These are phyloP conservation scores for Candida endomychidarum DNA, from an alignment of 805 yeast species.

Conservation along the genomic window DNA sequence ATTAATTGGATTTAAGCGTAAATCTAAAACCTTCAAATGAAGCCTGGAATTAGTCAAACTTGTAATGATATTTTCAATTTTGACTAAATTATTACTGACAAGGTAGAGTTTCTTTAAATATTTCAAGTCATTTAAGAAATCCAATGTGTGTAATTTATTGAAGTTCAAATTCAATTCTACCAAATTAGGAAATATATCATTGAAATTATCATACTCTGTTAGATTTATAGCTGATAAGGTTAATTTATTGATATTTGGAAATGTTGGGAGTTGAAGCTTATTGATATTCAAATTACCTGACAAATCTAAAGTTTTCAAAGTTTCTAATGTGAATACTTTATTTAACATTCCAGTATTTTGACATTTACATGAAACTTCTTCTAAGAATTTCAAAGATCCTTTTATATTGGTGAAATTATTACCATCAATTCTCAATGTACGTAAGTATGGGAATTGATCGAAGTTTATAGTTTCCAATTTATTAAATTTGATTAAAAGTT, in stretches of 20 bases:
- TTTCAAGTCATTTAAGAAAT: constrained; percentile 30
- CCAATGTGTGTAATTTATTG: constrained; percentile 40
- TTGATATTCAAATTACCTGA: constrained; percentile 35
- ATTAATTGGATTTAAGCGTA: constrained; percentile 51
- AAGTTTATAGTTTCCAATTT: constrained; percentile 32
- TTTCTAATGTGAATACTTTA: constrained; percentile 20
- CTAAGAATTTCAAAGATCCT: constrained; percentile 32
- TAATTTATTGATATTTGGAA: constrained; percentile 38
- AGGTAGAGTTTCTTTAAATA: constrained; percentile 41
- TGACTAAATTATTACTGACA: constrained; percentile 46
- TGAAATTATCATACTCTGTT: constrained; percentile 29
- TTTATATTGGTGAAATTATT: constrained; percentile 31
- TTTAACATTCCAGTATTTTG: constrained; percentile 23
- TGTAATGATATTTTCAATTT: constrained; percentile 31
- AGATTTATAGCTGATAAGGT: constrained; percentile 50
- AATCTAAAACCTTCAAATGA: constrained; percentile 41
- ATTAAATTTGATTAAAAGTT: constrained; percentile 39
- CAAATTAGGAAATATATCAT: constrained; percentile 45
- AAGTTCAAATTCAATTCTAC: constrained; percentile 51
- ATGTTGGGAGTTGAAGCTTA: constrained; percentile 16
- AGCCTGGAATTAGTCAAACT: constrained; percentile 30
- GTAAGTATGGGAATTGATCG: constrained; percentile 34
- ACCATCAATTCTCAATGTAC: constrained; percentile 48
- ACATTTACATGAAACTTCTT: constrained; percentile 45
- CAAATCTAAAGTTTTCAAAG: constrained; percentile 35